These are phyloP conservation scores for Brassica hybrid DNA, from an alignment of 441 rosid genomes.

Conservation along the genomic window DNA sequence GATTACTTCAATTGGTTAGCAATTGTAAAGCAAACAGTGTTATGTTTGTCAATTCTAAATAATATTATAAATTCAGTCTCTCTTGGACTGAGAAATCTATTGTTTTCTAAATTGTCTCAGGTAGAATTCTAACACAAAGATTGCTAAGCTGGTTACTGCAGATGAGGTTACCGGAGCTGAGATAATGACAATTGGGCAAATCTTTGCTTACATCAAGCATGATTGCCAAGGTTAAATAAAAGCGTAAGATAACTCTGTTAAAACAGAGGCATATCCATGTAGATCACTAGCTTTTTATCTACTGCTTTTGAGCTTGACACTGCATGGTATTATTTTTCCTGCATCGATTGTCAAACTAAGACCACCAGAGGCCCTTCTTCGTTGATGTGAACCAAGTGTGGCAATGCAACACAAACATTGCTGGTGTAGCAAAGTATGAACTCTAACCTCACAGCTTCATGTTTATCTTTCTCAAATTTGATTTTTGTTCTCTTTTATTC, in stretches of 20 bases:
- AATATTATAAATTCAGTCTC: neutral
- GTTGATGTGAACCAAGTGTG: neutral
- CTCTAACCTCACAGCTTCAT: neutral
- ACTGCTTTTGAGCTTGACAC: neutral
- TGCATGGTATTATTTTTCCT: neutral
- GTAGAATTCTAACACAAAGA: neutral
- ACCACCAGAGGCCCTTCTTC: neutral
- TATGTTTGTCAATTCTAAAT: too few relatives aligned
- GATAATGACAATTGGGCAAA: neutral
- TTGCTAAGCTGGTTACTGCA: neutral
- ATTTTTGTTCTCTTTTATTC: too few relatives aligned
- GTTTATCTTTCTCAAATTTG: neutral
- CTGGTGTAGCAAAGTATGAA: neutral
- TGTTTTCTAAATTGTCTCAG: neutral
- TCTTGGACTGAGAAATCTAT: neutral
- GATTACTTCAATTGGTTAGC: neutral
- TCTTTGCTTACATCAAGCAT: neutral
- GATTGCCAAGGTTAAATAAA: neutral
- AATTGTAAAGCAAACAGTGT: neutral
- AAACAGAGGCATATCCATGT: neutral
- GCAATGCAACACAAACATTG: neutral
- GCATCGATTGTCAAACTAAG: neutral
- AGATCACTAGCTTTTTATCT: neutral
- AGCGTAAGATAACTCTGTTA: neutral
- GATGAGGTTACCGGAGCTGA: neutral